Conservation (phyloP, 2,329 filamentous ascomycete genomes). For the Canariomyces notabilis region DNA sequence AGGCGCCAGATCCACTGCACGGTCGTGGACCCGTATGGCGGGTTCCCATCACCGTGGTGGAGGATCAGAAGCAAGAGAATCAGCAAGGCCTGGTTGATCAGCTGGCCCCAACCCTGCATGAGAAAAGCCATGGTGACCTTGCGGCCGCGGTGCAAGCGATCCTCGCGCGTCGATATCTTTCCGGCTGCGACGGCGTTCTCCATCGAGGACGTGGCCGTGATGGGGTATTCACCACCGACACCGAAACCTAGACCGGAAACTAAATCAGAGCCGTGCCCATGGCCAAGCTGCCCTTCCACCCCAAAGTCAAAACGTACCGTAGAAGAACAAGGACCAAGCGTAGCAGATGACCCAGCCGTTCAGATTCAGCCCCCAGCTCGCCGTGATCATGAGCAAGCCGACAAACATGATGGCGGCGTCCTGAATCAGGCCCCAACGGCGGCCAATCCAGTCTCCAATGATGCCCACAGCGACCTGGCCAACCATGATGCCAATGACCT, state of each 20-base stretch:
- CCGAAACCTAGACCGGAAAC: conserved; percentile 41
- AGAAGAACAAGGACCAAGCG: conserved; percentile 90
- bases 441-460: conserved; percentile 71
- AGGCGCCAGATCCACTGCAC: conserved; percentile 89
- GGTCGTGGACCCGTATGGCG: conserved; percentile 71
- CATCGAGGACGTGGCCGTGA: conserved; percentile 93
- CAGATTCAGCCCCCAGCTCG: conserved; percentile 79
- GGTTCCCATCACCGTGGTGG: conserved; percentile 69
- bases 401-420: conserved; percentile 93
- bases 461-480: conserved; percentile 83
- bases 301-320: conserved; percentile 46
- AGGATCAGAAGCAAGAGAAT: conserved; percentile 85
- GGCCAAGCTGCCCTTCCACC: background rate
- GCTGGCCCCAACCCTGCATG: conserved; percentile 98
- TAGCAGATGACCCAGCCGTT: conserved; percentile 98
- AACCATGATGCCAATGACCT: conserved; percentile 91
- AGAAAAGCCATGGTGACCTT: conserved; percentile 94
- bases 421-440: conserved; percentile 92
- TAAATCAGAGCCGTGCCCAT: conserved; percentile 35
- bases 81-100: conserved; percentile 85
- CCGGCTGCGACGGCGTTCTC: conserved; percentile 83
- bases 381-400: conserved; percentile 85
- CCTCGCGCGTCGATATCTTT: conserved; percentile 82
- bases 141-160: conserved; percentile 90
- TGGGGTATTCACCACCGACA: conserved; percentile 86